Conservation (phyloP, 306 rosid species). For the Acacia confusa region DNA sequence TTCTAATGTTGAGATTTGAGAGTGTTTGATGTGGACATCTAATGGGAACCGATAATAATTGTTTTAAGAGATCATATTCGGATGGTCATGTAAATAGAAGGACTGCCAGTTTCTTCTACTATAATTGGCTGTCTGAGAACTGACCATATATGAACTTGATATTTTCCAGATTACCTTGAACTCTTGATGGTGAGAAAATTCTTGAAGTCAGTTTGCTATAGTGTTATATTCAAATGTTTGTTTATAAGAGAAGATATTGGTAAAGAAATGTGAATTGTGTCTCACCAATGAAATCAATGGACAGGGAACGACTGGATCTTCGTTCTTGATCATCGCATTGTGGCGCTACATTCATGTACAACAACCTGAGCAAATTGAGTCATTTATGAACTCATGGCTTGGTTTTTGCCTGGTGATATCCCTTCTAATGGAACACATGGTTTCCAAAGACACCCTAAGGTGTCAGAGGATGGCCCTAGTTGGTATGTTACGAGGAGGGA, state of each 20-base stretch:
- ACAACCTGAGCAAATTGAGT: slow-evolving; percentile 20
- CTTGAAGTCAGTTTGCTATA: background rate
- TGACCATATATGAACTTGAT: background rate
- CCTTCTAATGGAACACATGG: slow-evolving; percentile 43
- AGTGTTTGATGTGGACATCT: slow-evolving; percentile 7
- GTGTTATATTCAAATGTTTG: background rate
- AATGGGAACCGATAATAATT: background rate
- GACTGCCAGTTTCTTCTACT: background rate
- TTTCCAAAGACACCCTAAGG: slow-evolving; percentile 37
- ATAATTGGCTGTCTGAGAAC: background rate
- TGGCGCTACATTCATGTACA: slow-evolving; percentile 7
- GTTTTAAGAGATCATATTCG: background rate
- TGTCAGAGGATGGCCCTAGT: slow-evolving; percentile 44
- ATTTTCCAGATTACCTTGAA: background rate
- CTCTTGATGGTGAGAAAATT: slow-evolving; percentile 4
- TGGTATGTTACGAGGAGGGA: slow-evolving; percentile 90
- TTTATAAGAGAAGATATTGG: background rate
- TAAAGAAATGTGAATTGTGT: slow-evolving; percentile 13
- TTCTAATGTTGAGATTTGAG: background rate
- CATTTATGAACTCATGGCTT: slow-evolving; percentile 41
- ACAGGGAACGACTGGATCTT: slow-evolving; percentile 31
- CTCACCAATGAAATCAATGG: slow-evolving; percentile 35
- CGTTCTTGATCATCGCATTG: slow-evolving; percentile 13
- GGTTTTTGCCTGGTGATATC: slow-evolving; percentile 44
- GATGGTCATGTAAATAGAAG: background rate